Percentiles rank a stretch among this genome's conserved stretches.
Conservation (phyloP, 768 basidiomycete species). For the Psilocybe sp. region DNA sequence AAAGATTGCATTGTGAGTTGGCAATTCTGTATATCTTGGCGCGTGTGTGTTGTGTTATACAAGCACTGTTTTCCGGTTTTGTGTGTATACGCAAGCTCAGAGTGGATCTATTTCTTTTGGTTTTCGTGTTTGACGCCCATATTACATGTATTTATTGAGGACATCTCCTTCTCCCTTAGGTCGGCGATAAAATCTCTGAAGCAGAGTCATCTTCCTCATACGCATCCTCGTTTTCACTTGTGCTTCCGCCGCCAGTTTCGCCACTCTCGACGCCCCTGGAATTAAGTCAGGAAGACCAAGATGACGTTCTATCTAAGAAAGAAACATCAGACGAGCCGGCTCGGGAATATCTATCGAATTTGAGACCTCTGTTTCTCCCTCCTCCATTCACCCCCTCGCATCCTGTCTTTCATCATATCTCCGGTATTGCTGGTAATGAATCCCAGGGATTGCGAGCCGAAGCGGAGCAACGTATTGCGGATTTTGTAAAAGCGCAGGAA, state of each 20-base stretch:
- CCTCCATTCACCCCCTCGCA: slow-evolving; percentile 78
- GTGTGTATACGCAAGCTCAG: neutral
- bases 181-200: slow-evolving; percentile 32
- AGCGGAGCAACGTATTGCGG: slow-evolving; percentile 57
- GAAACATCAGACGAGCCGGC: slow-evolving; percentile 22
- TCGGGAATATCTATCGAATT: slow-evolving; percentile 43
- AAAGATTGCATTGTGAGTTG: slow-evolving; percentile 64
- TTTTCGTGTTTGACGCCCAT: slow-evolving; percentile 4
- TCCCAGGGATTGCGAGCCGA: slow-evolving; percentile 52
- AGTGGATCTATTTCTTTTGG: slow-evolving; percentile 2
- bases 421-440: slow-evolving; percentile 50
- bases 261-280: slow-evolving; percentile 22
- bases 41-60: too few relatives aligned
- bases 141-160: too few relatives aligned
- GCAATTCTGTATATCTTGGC: neutral
- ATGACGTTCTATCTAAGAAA: slow-evolving; percentile 19
- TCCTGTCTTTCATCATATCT: slow-evolving; percentile 64
- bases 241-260: slow-evolving; percentile 34
- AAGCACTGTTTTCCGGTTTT: too few relatives aligned
- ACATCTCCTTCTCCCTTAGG: slow-evolving; percentile 26
- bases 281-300: slow-evolving; percentile 12
- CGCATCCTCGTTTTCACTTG: slow-evolving; percentile 43
- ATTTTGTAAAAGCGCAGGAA: slow-evolving; percentile 50
- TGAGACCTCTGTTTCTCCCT: slow-evolving; percentile 67
- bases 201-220: slow-evolving; percentile 40